These are phyloP conservation scores for Paramecium biaurelia DNA, from an alignment of 73 alveolate genomes.

Conservation along the genomic window DNA sequence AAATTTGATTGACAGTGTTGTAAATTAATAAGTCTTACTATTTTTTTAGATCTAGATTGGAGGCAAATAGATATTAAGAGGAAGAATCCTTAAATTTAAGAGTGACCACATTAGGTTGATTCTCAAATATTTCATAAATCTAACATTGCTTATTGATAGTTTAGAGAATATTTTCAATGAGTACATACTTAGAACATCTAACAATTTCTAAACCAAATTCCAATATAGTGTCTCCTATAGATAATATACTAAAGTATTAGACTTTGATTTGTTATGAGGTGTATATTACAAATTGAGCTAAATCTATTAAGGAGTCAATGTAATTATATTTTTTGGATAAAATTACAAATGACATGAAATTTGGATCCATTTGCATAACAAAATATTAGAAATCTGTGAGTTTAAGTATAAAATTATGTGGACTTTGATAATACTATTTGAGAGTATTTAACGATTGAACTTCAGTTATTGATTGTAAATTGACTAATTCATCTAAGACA, in stretches of 20 bases:
- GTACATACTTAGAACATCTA: conserved; percentile 17
- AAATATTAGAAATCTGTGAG: neutral
- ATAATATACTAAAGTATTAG: neutral
- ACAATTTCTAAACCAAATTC: conserved; percentile 27
- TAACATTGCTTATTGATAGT: neutral
- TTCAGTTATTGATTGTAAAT: neutral
- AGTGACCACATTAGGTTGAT: neutral
- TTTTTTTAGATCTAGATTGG: neutral
- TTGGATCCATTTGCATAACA: neutral
- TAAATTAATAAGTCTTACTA: neutral
- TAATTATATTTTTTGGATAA: neutral
- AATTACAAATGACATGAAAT: neutral
- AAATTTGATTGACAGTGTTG: neutral
- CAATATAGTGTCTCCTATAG: neutral
- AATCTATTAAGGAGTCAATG: neutral
- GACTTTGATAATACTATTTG: neutral
- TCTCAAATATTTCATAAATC: neutral
- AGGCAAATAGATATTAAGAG: neutral
- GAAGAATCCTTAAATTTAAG: neutral
- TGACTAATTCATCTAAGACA: neutral
- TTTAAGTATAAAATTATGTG: neutral
- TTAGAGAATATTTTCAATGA: neutral
- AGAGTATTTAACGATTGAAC: neutral
- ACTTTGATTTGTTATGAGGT: neutral
- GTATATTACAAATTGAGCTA: conserved; percentile 5